phyloP scores from a whole-genome alignment of 768 basidiomycete genomes.

The Mycena latifolia region DNA sequence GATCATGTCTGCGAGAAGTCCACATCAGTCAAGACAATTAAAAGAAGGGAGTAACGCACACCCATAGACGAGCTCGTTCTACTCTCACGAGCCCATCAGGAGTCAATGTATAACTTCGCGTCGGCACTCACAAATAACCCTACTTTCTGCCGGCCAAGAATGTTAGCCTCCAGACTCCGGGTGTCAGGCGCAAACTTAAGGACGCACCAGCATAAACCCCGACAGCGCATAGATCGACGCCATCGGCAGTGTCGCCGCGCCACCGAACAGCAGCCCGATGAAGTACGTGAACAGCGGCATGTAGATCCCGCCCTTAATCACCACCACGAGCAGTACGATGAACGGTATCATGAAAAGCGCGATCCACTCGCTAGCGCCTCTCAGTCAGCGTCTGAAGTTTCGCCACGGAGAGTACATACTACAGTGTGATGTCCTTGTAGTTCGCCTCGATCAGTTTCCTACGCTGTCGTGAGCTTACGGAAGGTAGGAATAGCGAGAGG shows the following conservation, averaged over 20 bases:
- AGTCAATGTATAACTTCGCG: background rate
- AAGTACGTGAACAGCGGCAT: slow-evolving; percentile 19
- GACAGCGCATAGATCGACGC: background rate
- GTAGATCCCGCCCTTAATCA: slow-evolving; percentile 10
- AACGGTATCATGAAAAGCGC: background rate
- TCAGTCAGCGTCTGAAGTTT: too few species aligned
- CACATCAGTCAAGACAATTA: background rate
- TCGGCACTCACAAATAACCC: slow-evolving; percentile 9
- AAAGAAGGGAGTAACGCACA: background rate
- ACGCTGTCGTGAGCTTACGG: background rate
- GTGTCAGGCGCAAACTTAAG: too few species aligned
- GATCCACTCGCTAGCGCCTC: slow-evolving; percentile 12
- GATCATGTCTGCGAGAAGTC: background rate
- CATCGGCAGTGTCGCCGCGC: slow-evolving; percentile 3
- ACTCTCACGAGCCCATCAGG: background rate
- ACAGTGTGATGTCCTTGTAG: slow-evolving; percentile 11
- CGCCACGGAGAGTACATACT: too few species aligned
- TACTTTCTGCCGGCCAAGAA: background rate
- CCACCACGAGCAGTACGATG: slow-evolving; percentile 10
- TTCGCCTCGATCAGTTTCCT: slow-evolving; percentile 17
- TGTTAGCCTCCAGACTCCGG: background rate
- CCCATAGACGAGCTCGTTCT: slow-evolving; percentile 12
- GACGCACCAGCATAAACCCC: slow-evolving; percentile 4
- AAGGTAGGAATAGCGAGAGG: too few species aligned
- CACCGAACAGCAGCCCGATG: slow-evolving; percentile 7